phyloP scores from a whole-genome alignment of 1,284 basidiomycete genomes.

The Rhodotorula sp. region DNA sequence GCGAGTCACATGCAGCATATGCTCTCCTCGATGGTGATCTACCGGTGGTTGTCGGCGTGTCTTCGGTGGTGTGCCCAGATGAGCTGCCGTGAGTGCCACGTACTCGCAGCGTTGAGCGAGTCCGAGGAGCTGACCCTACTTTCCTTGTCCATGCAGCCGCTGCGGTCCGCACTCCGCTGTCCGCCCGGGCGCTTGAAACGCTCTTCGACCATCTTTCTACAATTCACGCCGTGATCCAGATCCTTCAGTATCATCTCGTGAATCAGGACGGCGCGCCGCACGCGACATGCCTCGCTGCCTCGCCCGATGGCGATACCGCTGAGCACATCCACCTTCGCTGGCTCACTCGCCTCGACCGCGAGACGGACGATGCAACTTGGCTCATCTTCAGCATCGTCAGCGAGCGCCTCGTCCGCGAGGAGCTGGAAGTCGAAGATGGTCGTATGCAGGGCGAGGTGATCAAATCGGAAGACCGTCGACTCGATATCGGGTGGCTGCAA shows the following conservation, averaged over 20 bases:
- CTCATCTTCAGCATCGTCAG: conserved; percentile 6
- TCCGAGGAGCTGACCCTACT: neutral
- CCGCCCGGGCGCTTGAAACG: neutral
- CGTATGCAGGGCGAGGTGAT: neutral
- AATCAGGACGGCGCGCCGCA: neutral
- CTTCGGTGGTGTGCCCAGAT: conserved; percentile 10
- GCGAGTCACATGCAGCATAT: conserved; percentile 6
- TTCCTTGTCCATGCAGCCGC: neutral
- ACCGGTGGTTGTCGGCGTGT: conserved; percentile 16
- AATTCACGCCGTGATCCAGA: conserved; percentile 15
- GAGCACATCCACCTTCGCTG: conserved; percentile 17
- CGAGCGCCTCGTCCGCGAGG: conserved; percentile 18
- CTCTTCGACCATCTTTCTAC: conserved; percentile 5
- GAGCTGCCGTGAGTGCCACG: conserved; percentile 11
- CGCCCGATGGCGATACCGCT: conserved; percentile 16
- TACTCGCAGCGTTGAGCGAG: neutral
- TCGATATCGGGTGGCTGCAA: conserved; percentile 9
- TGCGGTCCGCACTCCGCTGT: neutral
- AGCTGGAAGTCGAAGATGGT: neutral
- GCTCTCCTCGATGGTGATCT: conserved; percentile 12
- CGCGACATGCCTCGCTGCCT: conserved; percentile 1
- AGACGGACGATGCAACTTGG: conserved; percentile 20
- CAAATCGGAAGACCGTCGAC: neutral
- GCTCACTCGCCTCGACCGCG: conserved; percentile 16
- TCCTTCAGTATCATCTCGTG: conserved; percentile 14